Evolutionary conservation across 2,329 filamentous ascomycete species (phyloP).

Genomic region (Didymella arachidicola): DNA sequence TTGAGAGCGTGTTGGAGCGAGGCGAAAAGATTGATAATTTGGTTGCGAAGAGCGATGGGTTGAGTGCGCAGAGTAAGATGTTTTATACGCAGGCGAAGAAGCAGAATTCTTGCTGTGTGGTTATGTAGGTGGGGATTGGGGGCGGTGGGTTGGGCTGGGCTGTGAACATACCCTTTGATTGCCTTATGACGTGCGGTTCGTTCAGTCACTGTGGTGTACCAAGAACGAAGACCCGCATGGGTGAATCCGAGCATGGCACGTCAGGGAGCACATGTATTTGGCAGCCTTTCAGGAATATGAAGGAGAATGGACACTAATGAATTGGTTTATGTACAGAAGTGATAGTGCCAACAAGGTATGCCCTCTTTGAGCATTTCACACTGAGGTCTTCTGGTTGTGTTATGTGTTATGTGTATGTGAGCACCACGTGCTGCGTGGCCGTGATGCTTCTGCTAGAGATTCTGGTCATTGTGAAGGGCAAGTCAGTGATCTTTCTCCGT

Average conservation of each 20-base stretch:
- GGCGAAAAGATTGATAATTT: slow-evolving; percentile 97
- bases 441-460: not conserved
- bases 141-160: slow-evolving; percentile 7
- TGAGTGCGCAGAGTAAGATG: slow-evolving; percentile 95
- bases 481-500: not conserved
- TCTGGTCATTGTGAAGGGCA: not conserved
- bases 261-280: too few species aligned
- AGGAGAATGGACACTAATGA: not conserved
- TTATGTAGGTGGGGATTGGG: slow-evolving; percentile 54
- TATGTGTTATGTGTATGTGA: not conserved
- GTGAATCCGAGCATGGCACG: not conserved
- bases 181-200: not conserved
- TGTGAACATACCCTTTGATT: slow-evolving; percentile 23
- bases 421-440: slow-evolving; percentile 14
- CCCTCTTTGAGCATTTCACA: not conserved
- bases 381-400: not conserved
- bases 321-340: not conserved
- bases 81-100: slow-evolving; percentile 82
- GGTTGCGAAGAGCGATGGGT: slow-evolving; percentile 88
- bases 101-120: slow-evolving; percentile 66
- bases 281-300: not conserved
- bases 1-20: slow-evolving; percentile 84
- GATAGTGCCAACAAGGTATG: slow-evolving; percentile 1
- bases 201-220: not conserved
- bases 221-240: not conserved